Evolutionary conservation across 1,284 basidiomycete species (phyloP).

Genomic region (Irpex sp.): DNA sequence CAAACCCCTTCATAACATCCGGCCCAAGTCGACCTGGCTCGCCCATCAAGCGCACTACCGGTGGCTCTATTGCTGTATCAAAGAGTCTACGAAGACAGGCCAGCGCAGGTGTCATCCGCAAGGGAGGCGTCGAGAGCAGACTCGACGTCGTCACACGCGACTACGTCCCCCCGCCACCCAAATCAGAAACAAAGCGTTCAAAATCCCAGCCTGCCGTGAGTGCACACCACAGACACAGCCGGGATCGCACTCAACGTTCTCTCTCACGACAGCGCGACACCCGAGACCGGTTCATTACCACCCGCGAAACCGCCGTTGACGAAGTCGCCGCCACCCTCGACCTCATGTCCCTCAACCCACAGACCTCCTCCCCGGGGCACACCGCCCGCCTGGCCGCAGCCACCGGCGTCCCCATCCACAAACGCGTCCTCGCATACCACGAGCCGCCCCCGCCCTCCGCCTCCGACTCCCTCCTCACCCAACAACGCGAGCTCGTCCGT

Average conservation of each 20-base stretch:
- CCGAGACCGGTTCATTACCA: conserved; percentile 73
- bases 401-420: conserved; percentile 68
- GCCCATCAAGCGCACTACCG: conserved; percentile 57
- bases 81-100: conserved; percentile 61
- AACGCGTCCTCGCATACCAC: conserved; percentile 75
- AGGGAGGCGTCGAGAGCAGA: conserved; percentile 72
- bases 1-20: conserved; percentile 55
- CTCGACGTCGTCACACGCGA: conserved; percentile 68
- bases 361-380: conserved; percentile 66
- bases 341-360: conserved; percentile 55
- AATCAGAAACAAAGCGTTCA: conserved; percentile 65
- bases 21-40: conserved; percentile 49
- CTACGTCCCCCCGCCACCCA: conserved; percentile 46
- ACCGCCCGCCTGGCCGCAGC: conserved; percentile 73
- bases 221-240: background rate
- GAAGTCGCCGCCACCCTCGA: conserved; percentile 62
- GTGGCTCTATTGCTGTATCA: conserved; percentile 44
- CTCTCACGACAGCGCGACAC: conserved; percentile 35
- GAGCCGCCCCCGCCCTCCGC: conserved; percentile 70
- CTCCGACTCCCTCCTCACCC: conserved; percentile 62
- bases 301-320: conserved; percentile 49
- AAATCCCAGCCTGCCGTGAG: conserved; percentile 62
- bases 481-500: conserved; percentile 69
- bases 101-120: conserved; percentile 62
- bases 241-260: background rate